phyloP scores from a whole-genome alignment of 495 filamentous ascomycete species.

The Tuber brumale region DNA sequence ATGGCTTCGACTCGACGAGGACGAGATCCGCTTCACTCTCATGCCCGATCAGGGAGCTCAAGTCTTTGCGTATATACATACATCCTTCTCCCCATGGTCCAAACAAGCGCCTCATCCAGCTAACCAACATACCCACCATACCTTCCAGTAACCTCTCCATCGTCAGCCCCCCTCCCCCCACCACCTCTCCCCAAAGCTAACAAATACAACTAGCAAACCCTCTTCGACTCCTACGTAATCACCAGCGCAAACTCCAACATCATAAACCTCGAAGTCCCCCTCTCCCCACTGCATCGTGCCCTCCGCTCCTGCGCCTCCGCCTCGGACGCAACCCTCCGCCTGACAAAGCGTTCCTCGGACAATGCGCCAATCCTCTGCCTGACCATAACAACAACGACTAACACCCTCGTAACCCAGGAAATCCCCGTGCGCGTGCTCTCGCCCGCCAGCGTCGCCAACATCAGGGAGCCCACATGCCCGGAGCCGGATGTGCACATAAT shows the following conservation, averaged over 20 bases:
- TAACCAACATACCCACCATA: background rate
- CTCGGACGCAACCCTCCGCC: constrained; percentile 68
- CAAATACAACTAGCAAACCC: constrained; percentile 54
- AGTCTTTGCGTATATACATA: constrained; percentile 83
- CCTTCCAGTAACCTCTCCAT: constrained; percentile 14
- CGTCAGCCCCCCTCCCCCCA: constrained; percentile 4
- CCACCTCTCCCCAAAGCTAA: background rate
- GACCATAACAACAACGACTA: constrained; percentile 64
- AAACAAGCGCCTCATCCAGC: background rate
- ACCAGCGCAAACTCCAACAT: constrained; percentile 78
- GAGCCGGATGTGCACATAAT: constrained; percentile 93
- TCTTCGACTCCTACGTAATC: constrained; percentile 83
- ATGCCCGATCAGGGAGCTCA: constrained; percentile 88
- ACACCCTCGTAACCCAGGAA: constrained; percentile 72
- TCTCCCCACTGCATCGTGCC: constrained; percentile 71
- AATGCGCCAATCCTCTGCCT: constrained; percentile 74
- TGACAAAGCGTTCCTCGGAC: constrained; percentile 74
- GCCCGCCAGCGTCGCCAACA: constrained; percentile 66
- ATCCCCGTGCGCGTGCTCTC: constrained; percentile 86
- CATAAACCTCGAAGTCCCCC: constrained; percentile 91
- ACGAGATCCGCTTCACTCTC: constrained; percentile 85
- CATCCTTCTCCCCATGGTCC: background rate
- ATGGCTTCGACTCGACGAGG: constrained; percentile 83
- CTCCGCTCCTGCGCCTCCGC: constrained; percentile 75
- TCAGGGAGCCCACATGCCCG: constrained; percentile 81